Conservation (phyloP, 192 early-diverging fungal species). For the Coemansia sp. region DNA sequence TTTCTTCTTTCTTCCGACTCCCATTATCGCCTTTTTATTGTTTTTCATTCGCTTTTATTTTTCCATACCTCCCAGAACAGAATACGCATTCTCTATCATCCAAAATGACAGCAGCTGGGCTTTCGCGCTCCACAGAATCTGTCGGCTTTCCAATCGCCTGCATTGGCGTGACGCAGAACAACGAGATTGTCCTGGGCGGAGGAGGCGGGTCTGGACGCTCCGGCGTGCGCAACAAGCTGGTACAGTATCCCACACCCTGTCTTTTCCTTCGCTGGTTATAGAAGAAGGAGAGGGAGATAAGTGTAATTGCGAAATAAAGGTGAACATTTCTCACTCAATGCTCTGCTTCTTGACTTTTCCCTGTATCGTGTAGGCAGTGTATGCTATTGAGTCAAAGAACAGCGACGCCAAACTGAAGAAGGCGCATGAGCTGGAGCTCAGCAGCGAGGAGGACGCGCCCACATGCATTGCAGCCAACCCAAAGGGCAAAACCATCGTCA, state of each 20-base stretch:
- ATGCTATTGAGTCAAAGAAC: conserved; percentile 49
- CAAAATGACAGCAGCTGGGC: conserved; percentile 20
- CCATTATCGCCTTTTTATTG: too few species aligned
- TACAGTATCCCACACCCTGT: conserved; percentile 39
- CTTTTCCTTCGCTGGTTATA: too few species aligned
- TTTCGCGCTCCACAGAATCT: conserved; percentile 29
- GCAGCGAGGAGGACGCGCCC: conserved; percentile 77
- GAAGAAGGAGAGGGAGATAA: too few species aligned
- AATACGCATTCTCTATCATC: too few species aligned
- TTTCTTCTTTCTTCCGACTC: not conserved
- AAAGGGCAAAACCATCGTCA: conserved; percentile 62
- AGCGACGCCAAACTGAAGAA: conserved; percentile 30
- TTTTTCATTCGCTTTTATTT: too few species aligned
- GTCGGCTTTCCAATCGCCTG: conserved; percentile 66
- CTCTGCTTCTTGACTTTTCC: conserved; percentile 8
- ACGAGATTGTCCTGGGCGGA: conserved; percentile 72
- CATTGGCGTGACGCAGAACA: conserved; percentile 58
- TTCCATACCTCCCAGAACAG: too few species aligned
- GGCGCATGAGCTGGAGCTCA: conserved; percentile 48
- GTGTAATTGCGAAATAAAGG: too few species aligned
- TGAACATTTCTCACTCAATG: too few species aligned
- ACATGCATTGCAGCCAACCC: conserved; percentile 81
- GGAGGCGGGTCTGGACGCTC: conserved; percentile 82
- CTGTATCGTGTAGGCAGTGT: conserved; percentile 47
- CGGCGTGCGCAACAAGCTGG: conserved; percentile 88